Percentiles rank a stretch among this genome's conserved stretches.
These are phyloP conservation scores for Colletotrichum liaoningense DNA, from an alignment of 2,329 filamentous ascomycete species.

Conservation along the genomic window DNA sequence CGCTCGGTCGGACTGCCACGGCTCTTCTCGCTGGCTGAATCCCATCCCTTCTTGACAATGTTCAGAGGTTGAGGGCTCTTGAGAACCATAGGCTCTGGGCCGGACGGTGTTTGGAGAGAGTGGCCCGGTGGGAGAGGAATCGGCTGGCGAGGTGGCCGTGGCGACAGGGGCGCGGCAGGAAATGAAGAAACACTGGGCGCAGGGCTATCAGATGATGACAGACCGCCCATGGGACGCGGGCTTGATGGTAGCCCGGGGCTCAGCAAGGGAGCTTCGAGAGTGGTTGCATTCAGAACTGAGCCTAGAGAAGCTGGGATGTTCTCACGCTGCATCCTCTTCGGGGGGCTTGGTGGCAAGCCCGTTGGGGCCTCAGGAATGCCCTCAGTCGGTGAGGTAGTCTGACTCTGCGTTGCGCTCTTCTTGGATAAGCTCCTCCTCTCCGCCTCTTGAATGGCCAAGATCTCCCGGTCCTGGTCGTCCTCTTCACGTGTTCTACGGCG, in stretches of 20 bases:
- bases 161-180: constrained; percentile 70
- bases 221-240: constrained; percentile 61
- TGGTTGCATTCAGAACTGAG: constrained; percentile 58
- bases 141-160: constrained; percentile 78
- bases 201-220: constrained; percentile 9
- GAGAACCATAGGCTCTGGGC: constrained; percentile 44
- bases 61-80: constrained; percentile 55
- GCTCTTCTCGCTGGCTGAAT: constrained; percentile 44
- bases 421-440: constrained; percentile 80
- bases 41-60: constrained; percentile 48
- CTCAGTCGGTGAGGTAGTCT: constrained; percentile 57
- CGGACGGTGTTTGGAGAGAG: constrained; percentile 66
- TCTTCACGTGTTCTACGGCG: constrained; percentile 88
- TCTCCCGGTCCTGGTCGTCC: constrained; percentile 83
- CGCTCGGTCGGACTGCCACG: constrained; percentile 55
- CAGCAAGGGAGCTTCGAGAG: constrained; percentile 55
- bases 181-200: constrained; percentile 73
- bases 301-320: constrained; percentile 62
- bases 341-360: constrained; percentile 51
- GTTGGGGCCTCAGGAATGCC: constrained; percentile 43
- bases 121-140: constrained; percentile 79
- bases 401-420: constrained; percentile 70
- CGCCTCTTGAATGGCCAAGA: constrained; percentile 73
- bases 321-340: constrained; percentile 48
- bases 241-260: constrained; percentile 72